Evolutionary conservation across 225 moss, liverwort and hornwort genomes (phyloP).

Genomic region (Physcomitrium patens): DNA sequence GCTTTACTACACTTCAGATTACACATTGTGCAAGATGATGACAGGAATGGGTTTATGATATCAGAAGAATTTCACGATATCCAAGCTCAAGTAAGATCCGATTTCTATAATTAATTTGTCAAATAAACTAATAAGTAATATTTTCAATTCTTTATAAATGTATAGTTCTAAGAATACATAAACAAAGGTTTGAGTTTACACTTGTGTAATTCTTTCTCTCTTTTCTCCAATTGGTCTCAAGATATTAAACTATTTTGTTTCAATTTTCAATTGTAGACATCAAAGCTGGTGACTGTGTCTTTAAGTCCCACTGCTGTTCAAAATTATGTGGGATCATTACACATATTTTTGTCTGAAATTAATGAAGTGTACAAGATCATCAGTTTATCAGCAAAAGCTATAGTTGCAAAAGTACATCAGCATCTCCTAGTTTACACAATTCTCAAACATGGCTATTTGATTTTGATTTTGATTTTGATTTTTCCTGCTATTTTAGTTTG

Average conservation of each 20-base stretch:
- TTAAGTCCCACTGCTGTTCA: slow-evolving; percentile 52
- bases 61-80: slow-evolving; percentile 15
- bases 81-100: slow-evolving; percentile 34
- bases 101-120: no score
- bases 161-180: no score
- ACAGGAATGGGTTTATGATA: slow-evolving; percentile 25
- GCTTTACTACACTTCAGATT: slow-evolving; percentile 61
- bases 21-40: slow-evolving; percentile 47
- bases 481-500: no score
- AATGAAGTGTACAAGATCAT: slow-evolving; percentile 53
- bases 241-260: no score
- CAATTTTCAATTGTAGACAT: slow-evolving; percentile 45
- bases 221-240: no score
- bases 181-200: no score
- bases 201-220: no score
- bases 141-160: no score
- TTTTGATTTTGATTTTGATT: no score
- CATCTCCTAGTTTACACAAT: background rate
- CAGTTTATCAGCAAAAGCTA: slow-evolving; percentile 48
- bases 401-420: slow-evolving; percentile 52
- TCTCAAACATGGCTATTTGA: background rate
- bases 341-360: slow-evolving; percentile 56
- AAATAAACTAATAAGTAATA: no score
- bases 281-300: slow-evolving; percentile 39
- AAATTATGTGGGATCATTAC: slow-evolving; percentile 63